Percentiles rank a stretch among this genome's conserved stretches.
Evolutionary conservation across 2,329 filamentous ascomycete species (phyloP).

Genomic region (Xylaria sp.): DNA sequence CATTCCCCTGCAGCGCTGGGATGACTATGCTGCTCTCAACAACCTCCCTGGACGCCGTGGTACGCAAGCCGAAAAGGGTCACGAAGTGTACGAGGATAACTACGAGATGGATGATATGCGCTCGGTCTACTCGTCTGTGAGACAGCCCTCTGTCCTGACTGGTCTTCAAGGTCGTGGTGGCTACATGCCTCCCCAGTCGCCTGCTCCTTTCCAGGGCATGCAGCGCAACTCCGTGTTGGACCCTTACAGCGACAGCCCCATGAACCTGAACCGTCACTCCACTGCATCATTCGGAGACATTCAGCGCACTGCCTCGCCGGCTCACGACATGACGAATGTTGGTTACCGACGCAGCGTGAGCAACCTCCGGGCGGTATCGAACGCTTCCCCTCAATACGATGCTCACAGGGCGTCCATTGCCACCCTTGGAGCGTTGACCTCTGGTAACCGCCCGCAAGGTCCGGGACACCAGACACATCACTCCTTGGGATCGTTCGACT

Average conservation of each 20-base stretch:
- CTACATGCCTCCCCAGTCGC: slow-evolving; percentile 80
- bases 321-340: slow-evolving; percentile 48
- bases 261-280: slow-evolving; percentile 63
- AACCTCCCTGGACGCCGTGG: slow-evolving; percentile 88
- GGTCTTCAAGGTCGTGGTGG: slow-evolving; percentile 67
- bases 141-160: slow-evolving; percentile 78
- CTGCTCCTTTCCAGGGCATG: slow-evolving; percentile 59
- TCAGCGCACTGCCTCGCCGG: slow-evolving; percentile 50
- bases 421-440: slow-evolving; percentile 41
- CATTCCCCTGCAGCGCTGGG: slow-evolving; percentile 93
- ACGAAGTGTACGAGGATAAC: slow-evolving; percentile 64
- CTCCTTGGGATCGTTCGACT: slow-evolving; percentile 53
- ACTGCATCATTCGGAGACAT: slow-evolving; percentile 61
- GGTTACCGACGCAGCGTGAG: slow-evolving; percentile 54
- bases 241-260: slow-evolving; percentile 45
- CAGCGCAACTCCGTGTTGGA: slow-evolving; percentile 39
- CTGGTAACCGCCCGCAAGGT: slow-evolving; percentile 43
- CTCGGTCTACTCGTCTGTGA: slow-evolving; percentile 90
- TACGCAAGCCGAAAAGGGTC: slow-evolving; percentile 57
- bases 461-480: slow-evolving; percentile 38
- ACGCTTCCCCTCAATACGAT: slow-evolving; percentile 41
- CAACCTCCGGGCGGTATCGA: slow-evolving; percentile 48
- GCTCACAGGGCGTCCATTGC: slow-evolving; percentile 40
- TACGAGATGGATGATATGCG: slow-evolving; percentile 99
- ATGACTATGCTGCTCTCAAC: slow-evolving; percentile 85